Percentiles rank a stretch among this genome's conserved stretches.
These are phyloP conservation scores for Licmophora abbreviata DNA, from an alignment of 108 stramenopile species.

Conservation along the genomic window DNA sequence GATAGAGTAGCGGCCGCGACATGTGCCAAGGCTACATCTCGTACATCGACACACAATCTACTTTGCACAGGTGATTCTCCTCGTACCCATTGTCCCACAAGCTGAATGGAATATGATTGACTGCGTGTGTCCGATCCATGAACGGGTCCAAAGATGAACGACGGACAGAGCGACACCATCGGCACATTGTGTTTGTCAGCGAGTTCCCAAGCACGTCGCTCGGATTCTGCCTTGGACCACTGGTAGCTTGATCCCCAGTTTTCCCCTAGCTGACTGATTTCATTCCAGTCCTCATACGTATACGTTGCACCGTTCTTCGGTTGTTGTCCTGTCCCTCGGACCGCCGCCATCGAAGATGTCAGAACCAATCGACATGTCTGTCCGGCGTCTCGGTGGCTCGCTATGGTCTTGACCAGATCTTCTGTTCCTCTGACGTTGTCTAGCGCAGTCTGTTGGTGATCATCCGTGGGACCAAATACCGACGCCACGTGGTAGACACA, in stretches of 20 bases:
- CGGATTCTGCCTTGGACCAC: constrained; percentile 77
- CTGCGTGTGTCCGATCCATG: constrained; percentile 14
- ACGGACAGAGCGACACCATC: constrained; percentile 61
- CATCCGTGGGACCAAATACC: constrained; percentile 68
- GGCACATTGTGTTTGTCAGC: constrained; percentile 33
- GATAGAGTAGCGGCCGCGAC: constrained; percentile 39
- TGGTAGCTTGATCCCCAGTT: constrained; percentile 82
- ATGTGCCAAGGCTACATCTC: constrained; percentile 74
- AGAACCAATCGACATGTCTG: constrained; percentile 38
- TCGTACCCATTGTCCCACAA: constrained; percentile 62
- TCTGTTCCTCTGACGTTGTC: constrained; percentile 72
- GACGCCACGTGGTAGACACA: constrained; percentile 80
- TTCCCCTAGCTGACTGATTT: constrained; percentile 41
- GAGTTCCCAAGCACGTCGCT: constrained; percentile 53
- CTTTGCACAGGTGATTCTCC: constrained; percentile 71
- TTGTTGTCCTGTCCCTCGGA: constrained; percentile 65
- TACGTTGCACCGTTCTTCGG: constrained; percentile 63
- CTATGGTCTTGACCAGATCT: constrained; percentile 43
- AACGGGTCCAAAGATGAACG: constrained; percentile 78
- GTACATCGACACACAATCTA: constrained; percentile 71
- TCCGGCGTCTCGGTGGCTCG: constrained; percentile 9
- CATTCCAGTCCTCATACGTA: constrained; percentile 78
- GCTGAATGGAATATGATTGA: constrained; percentile 49
- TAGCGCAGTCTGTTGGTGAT: constrained; percentile 64
- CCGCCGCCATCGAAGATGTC: constrained; percentile 83